Evolutionary conservation across 1,284 basidiomycete species (phyloP), one percentile per base, ranked within the genome.

Genomic region (Violaceomyces palustris): DNA sequence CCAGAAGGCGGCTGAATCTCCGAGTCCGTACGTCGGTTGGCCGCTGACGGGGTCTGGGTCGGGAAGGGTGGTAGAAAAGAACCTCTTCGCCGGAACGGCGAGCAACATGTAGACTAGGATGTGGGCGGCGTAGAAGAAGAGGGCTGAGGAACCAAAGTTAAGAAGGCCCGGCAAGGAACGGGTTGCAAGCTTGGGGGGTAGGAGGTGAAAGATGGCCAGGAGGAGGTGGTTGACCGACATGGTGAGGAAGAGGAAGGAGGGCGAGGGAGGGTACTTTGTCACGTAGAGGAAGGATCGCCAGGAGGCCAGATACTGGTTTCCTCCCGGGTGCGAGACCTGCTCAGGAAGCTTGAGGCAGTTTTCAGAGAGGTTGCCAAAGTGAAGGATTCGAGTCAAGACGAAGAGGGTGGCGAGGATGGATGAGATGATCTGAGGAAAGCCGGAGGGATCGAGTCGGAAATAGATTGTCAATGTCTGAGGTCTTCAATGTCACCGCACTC

Each of bases 91-190:
- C 6, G 51, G 56, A 19, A 59, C 33, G 15, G 48, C n/a, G 2
- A 54, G 48, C n/a, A 48, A 9, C 15, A 10, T 24, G 36, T 54
- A 59, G 3, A 61, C 33, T 12, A 49, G 39, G 44, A 58, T 49
- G 34, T 54, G 50, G 1, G 40, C 48, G 6, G 51, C 57, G 49
- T 66, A 66, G 45, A 66, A 66, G 42, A 66, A 66, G 21, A 66
- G 36, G 21, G 63, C 53, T 34, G 56, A 53, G 1, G 46, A 44
- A 15, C 63, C 63, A 26, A 36, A 61, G 26, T 54, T 50, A 36
- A 49, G 39, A 35, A 60, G 36, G 12, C 53, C 46, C 5, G 47
- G 53, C 18, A 52, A 39, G 21, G 38, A 12, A 6, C 10, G 8
- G 11, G 15, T 39, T 4, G 49, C 44, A 4, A 37, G 9, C 4